phyloP scores from a whole-genome alignment of 2,329 filamentous ascomycete genomes.

The Lachnellula suecica region DNA sequence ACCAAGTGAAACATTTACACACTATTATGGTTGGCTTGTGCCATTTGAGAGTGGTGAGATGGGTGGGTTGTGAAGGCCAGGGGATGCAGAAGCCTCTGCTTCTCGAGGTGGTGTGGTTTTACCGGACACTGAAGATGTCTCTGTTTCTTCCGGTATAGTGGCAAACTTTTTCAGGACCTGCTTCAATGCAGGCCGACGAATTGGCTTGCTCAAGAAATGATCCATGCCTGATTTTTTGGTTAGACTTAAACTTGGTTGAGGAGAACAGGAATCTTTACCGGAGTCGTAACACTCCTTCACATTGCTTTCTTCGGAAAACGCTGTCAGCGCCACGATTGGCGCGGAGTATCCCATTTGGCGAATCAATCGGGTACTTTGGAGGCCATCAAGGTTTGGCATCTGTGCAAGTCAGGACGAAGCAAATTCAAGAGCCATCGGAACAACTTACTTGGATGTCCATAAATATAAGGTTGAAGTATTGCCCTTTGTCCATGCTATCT shows the following conservation, averaged over 20 bases:
- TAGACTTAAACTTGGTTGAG: background rate
- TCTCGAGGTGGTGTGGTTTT: conserved; percentile 20
- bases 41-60: background rate
- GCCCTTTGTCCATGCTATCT: conserved; percentile 71
- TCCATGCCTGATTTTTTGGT: conserved; percentile 13
- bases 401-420: conserved; percentile 32
- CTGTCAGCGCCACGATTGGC: conserved; percentile 87
- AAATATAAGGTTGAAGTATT: conserved; percentile 83
- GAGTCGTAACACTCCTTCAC: conserved; percentile 82
- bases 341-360: conserved; percentile 82
- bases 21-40: background rate
- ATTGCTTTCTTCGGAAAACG: conserved; percentile 88
- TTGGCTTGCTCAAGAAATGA: conserved; percentile 53
- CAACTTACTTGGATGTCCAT: conserved; percentile 74
- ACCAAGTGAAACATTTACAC: no score
- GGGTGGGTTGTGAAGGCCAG: background rate
- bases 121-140: conserved; percentile 22
- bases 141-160: conserved; percentile 71
- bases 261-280: conserved; percentile 77
- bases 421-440: background rate
- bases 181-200: conserved; percentile 80
- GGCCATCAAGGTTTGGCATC: conserved; percentile 90
- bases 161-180: conserved; percentile 82
- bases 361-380: conserved; percentile 84
- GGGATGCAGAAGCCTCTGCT: background rate